Percentiles rank a stretch among this genome's conserved stretches.
These are phyloP conservation scores for Geosmithia morbida DNA, from an alignment of 2,329 filamentous ascomycete genomes.

Conservation along the genomic window DNA sequence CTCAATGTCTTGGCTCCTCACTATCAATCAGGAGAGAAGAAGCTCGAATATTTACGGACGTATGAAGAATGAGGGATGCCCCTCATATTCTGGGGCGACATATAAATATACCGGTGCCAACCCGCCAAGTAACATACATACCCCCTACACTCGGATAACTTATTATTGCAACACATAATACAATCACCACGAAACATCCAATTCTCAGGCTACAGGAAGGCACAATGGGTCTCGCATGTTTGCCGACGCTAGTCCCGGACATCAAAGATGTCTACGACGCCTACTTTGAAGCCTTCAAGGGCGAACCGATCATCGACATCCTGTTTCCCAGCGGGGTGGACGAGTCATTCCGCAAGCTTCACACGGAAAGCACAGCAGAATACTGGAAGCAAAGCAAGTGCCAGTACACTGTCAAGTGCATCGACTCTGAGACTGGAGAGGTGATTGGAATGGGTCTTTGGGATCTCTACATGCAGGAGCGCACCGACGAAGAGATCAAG, in stretches of 20 bases:
- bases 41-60: too few relatives aligned
- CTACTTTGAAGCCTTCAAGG: slow-evolving; percentile 30
- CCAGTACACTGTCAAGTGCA: slow-evolving; percentile 32
- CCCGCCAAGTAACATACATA: too few relatives aligned
- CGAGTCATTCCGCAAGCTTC: slow-evolving; percentile 23
- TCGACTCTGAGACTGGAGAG: slow-evolving; percentile 25
- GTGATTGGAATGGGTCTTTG: slow-evolving; percentile 31
- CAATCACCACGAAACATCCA: too few relatives aligned
- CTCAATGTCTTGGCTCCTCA: too few relatives aligned
- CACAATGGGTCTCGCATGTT: slow-evolving; percentile 22
- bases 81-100: too few relatives aligned
- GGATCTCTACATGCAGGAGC: slow-evolving; percentile 23
- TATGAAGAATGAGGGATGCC: too few relatives aligned
- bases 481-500: slow-evolving; percentile 24
- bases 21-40: too few relatives aligned
- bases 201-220: too few relatives aligned
- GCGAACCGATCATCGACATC: slow-evolving; percentile 23
- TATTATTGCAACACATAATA: too few relatives aligned
- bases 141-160: too few relatives aligned
- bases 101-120: too few relatives aligned
- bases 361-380: slow-evolving; percentile 22
- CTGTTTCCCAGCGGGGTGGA: slow-evolving; percentile 22
- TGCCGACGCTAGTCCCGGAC: slow-evolving; percentile 29
- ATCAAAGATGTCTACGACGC: slow-evolving; percentile 29
- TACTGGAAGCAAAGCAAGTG: slow-evolving; percentile 21